These are phyloP conservation scores for Plasmodium malariae DNA, from an alignment of 169 alveolate genomes.

Conservation along the genomic window DNA sequence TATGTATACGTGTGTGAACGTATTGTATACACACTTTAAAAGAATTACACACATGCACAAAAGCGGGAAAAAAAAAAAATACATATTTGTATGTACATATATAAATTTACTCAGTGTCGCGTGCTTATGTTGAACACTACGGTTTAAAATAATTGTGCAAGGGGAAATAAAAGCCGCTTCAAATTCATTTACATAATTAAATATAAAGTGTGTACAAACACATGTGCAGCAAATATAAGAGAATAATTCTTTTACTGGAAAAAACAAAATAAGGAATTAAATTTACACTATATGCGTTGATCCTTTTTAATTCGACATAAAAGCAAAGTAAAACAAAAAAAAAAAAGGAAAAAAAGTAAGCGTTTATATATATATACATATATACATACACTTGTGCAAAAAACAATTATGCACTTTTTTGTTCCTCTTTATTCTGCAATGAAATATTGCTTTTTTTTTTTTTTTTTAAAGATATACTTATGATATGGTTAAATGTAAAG, in stretches of 20 bases:
- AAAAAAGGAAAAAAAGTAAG: background rate
- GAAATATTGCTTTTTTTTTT: background rate
- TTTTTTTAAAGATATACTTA: background rate
- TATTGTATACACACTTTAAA: too few species aligned
- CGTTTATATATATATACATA: background rate
- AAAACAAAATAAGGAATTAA: too few species aligned
- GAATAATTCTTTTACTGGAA: background rate
- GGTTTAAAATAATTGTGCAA: too few species aligned
- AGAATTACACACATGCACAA: too few species aligned
- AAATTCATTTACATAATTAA: too few species aligned
- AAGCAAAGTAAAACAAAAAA: background rate
- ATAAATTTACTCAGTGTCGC: too few species aligned
- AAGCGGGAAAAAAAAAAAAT: background rate
- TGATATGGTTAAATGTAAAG: background rate
- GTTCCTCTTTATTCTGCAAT: background rate
- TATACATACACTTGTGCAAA: background rate
- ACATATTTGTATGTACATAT: too few species aligned
- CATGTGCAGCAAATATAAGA: background rate
- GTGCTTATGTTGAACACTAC: too few species aligned
- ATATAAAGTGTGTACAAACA: too few species aligned
- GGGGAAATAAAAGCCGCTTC: too few species aligned
- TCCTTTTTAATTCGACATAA: constrained; percentile 11
- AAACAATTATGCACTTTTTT: background rate
- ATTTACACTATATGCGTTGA: constrained; percentile 3
- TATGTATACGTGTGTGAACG: too few species aligned